Evolutionary conservation across 495 filamentous ascomycete species (phyloP).

Genomic region (Penicillium herquei): DNA sequence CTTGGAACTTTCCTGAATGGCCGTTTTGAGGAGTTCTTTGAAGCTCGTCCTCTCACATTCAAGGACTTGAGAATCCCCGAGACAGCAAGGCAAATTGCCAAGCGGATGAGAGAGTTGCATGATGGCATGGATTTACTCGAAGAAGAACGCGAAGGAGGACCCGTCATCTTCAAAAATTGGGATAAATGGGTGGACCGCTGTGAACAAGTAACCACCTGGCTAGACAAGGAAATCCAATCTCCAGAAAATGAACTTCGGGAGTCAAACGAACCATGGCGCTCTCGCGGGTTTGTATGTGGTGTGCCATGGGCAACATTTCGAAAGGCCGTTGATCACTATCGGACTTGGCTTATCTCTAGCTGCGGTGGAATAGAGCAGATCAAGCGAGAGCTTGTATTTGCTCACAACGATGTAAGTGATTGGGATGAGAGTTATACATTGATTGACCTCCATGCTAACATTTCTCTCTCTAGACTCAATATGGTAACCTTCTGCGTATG

Average conservation of each 20-base stretch:
- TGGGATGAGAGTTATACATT: too few relatives aligned
- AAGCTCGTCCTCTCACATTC: conserved; percentile 74
- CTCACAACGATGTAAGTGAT: conserved; percentile 87
- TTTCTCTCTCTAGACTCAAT: conserved; percentile 71
- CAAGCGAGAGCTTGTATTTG: conserved; percentile 79
- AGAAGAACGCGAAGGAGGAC: conserved; percentile 72
- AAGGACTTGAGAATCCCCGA: conserved; percentile 75
- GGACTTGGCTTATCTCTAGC: conserved; percentile 66
- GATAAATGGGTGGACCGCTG: conserved; percentile 87
- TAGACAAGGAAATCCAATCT: conserved; percentile 67
- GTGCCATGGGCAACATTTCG: conserved; percentile 81
- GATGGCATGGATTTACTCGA: conserved; percentile 85
- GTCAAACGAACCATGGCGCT: conserved; percentile 56
- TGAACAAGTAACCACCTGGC: conserved; percentile 70
- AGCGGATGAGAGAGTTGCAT: conserved; percentile 95
- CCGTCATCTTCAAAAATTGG: conserved; percentile 89
- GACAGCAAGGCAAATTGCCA: conserved; percentile 92
- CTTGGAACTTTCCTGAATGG: conserved; percentile 93
- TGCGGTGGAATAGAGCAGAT: conserved; percentile 67
- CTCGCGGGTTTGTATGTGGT: conserved; percentile 75
- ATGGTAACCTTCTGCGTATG: conserved; percentile 94
- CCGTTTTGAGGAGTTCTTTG: conserved; percentile 92
- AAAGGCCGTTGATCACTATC: conserved; percentile 72
- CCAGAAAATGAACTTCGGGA: conserved; percentile 33
- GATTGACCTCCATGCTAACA: conserved; percentile 11